Conservation (phyloP, 2,329 filamentous ascomycete genomes). For the Thermochaetoides dissita region DNA sequence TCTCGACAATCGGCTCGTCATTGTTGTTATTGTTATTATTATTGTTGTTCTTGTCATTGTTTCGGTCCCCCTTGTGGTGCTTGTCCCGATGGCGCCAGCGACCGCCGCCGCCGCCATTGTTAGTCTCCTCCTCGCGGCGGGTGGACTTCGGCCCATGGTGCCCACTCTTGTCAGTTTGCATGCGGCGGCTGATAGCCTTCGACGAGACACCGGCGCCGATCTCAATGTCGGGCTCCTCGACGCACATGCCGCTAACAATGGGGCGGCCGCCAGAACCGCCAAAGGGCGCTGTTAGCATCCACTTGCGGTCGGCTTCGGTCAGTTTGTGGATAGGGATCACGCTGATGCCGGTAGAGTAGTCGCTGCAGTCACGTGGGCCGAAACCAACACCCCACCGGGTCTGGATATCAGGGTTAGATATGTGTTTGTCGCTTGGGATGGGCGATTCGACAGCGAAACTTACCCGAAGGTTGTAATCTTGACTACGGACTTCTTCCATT, state of each 20-base stretch:
- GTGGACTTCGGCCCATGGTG: conserved; percentile 51
- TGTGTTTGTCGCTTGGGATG: conserved; percentile 14
- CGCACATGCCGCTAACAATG: conserved; percentile 71
- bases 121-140: conserved; percentile 24
- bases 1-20: conserved; percentile 21
- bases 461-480: conserved; percentile 61
- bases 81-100: conserved; percentile 12
- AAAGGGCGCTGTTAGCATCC: conserved; percentile 87
- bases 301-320: conserved; percentile 92
- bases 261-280: conserved; percentile 77
- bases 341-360: conserved; percentile 84
- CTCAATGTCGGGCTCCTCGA: conserved; percentile 97
- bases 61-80: conserved; percentile 14
- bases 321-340: conserved; percentile 84
- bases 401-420: conserved; percentile 17
- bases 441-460: conserved; percentile 21
- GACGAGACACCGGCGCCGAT: conserved; percentile 95
- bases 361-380: conserved; percentile 89
- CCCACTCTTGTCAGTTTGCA: conserved; percentile 55
- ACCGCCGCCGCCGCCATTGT: conserved; percentile 9
- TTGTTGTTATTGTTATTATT: conserved; percentile 12
- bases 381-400: conserved; percentile 97
- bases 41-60: conserved; percentile 12
- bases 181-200: conserved; percentile 62
- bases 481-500: conserved; percentile 67